A percentile compares a stretch with the other conserved stretches of the same genome.
phyloP scores from a whole-genome alignment of 2,329 filamentous ascomycete genomes.

The Aureobasidium sp. region DNA sequence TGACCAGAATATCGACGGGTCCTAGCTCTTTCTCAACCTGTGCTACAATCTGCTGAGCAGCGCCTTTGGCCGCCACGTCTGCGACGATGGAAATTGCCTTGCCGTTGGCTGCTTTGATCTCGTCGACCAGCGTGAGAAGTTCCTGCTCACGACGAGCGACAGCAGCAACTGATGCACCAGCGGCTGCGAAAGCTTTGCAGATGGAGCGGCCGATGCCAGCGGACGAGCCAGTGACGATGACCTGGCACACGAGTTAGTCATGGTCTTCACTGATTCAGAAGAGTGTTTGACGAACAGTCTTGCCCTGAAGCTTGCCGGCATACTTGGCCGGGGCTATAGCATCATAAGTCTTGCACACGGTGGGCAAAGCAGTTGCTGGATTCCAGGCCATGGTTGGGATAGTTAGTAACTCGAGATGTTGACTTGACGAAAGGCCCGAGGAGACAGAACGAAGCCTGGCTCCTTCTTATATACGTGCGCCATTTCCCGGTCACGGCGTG shows the following conservation, averaged over 20 bases:
- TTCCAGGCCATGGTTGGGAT: neutral
- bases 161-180: constrained; percentile 8
- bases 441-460: neutral
- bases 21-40: constrained; percentile 16
- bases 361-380: neutral
- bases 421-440: neutral
- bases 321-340: constrained; percentile 20
- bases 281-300: constrained; percentile 18
- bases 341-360: constrained; percentile 17
- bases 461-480: neutral
- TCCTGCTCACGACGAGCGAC: constrained; percentile 19
- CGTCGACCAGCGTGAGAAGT: constrained; percentile 19
- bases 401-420: neutral
- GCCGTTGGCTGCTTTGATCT: constrained; percentile 19
- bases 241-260: neutral
- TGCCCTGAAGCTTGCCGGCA: constrained; percentile 21
- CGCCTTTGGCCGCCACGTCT: constrained; percentile 18
- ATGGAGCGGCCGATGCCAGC: constrained; percentile 8
- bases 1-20: constrained; percentile 8
- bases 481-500: neutral
- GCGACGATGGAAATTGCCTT: constrained; percentile 18
- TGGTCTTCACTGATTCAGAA: too few relatives aligned
- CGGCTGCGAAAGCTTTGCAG: constrained; percentile 14
- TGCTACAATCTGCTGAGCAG: constrained; percentile 18
- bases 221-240: constrained; percentile 10